Evolutionary conservation across 345 rosid species (phyloP), one percentile per base, ranked within the genome.

Genomic region (Nephelium lappaceum): DNA sequence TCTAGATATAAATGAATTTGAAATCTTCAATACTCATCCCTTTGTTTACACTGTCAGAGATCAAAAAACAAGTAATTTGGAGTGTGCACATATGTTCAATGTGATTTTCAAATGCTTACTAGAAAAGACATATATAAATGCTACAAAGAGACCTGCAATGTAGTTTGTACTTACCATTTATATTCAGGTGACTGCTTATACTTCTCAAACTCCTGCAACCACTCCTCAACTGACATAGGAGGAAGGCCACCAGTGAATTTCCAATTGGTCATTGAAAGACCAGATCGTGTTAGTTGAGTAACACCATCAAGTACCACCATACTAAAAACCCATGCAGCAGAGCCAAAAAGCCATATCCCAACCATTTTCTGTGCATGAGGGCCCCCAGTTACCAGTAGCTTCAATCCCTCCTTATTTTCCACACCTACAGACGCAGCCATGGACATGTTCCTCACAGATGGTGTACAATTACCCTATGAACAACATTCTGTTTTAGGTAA

Each of bases 191-290:
- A 31, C 3, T 9, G 94, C 87, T 85, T 88, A 71, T 95, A 93
- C 73, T 92, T 95, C 78, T 90, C 97, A 78, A 93, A 93, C 87
- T 93, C 99, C 73, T 77, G 76, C 69, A 36, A 71, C 97, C 98
- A 95, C 68, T 95, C 94, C 77, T 89, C 95, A 55, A 88, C 91
- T 15, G 98, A 86, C 9, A 92, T 79, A 78, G 98, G 97, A 82
- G 97, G 98, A 74, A 93, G 94, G 47, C 84, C 74, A 18, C 98
- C 98, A 0, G 92, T 61, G 79, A 95, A 93, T 84, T 93, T 95
- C 98, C 97, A 93, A 64, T 93, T 97, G 55, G 97, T 95, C 97
- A 95, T 94, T 1, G 99, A 94, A 72, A 96, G 95, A 79, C 97
- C 98, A 49, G 97, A 96, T 31, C 97, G 88, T 7, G 97, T 91